Evolutionary conservation across 108 stramenopile species (phyloP), one percentile per base, ranked within the genome.

Genomic region (Seminavis robusta): DNA sequence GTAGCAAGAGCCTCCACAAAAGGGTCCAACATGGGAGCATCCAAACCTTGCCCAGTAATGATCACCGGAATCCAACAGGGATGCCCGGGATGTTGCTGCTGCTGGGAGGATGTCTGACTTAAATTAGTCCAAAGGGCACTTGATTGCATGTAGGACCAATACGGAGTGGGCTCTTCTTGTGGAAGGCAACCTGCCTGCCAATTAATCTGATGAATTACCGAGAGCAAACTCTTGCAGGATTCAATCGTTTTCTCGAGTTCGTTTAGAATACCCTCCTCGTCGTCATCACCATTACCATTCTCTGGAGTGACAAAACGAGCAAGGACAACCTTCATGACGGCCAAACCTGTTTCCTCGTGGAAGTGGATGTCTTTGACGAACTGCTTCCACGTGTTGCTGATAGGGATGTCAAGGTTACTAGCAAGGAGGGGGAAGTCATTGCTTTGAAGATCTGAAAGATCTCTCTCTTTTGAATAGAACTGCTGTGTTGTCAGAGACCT

Each of bases 321-420:
- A 33, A 16, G 33, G 19, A 56, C 28, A 43, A 61, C 38, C 0
- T 39, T 41, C 34, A 67, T 19, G 26, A 61, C 32, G 15, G 66
- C 66, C 37, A 67, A 27, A 9, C 60, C 15, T 15, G 66, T 61
- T 19, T 62, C 41, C 9, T 33, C 9, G 31, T 67, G 60, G 25
- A 55, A 54, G 26, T 52, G 52, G 17, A 67, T 49, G 0, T 51
- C 21, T 19, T 29, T 25, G 29, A 34, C 28, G 38, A 54, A 67
- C 33, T 37, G 52, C 30, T 61, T 21, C 66, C 66, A 67, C 7
- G 60, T 43, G n/a, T 42, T 67, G 8, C 11, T 34, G 36, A 49
- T 60, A 2, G 59, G 52, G 10, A 67, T 52, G 1, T 29, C 27
- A 4, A 49, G 56, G 4, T 65, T 65, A 0, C 60, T 51, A 15